Evolutionary conservation across 2,329 filamentous ascomycete species (phyloP).

Genomic region (Fusarium fujikuroi): DNA sequence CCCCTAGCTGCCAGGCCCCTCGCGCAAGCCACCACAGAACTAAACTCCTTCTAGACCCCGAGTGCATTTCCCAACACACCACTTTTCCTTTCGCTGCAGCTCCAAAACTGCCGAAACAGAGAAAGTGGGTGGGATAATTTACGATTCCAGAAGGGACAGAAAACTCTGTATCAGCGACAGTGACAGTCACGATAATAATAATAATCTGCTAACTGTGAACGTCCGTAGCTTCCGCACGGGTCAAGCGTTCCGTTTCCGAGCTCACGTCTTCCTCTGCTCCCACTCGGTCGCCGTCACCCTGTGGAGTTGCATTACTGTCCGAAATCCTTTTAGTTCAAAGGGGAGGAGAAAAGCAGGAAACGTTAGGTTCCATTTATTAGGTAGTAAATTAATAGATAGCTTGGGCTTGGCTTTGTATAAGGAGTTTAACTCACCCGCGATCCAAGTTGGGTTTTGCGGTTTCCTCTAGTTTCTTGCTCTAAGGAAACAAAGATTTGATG

Average conservation of each 20-base stretch:
- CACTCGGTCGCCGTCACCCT: not conserved
- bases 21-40: not conserved
- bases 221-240: not conserved
- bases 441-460: not conserved
- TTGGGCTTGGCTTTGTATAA: slow-evolving; percentile 19
- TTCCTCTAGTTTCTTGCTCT: not conserved
- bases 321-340: not conserved
- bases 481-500: not conserved
- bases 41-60: not conserved
- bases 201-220: not conserved
- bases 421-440: slow-evolving; percentile 2
- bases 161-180: not conserved
- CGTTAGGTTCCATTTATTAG: not conserved
- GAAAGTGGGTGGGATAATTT: slow-evolving; percentile 18
- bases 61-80: not conserved
- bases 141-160: not conserved
- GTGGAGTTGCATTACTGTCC: not conserved
- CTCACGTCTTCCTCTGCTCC: not conserved
- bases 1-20: not conserved
- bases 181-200: not conserved
- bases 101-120: not conserved
- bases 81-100: not conserved
- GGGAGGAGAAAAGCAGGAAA: not conserved
- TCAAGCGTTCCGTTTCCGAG: not conserved
- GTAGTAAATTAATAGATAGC: not conserved